These are phyloP conservation scores for Pseudogymnoascus verrucosus DNA, from an alignment of 2,329 filamentous ascomycete genomes.

Conservation along the genomic window DNA sequence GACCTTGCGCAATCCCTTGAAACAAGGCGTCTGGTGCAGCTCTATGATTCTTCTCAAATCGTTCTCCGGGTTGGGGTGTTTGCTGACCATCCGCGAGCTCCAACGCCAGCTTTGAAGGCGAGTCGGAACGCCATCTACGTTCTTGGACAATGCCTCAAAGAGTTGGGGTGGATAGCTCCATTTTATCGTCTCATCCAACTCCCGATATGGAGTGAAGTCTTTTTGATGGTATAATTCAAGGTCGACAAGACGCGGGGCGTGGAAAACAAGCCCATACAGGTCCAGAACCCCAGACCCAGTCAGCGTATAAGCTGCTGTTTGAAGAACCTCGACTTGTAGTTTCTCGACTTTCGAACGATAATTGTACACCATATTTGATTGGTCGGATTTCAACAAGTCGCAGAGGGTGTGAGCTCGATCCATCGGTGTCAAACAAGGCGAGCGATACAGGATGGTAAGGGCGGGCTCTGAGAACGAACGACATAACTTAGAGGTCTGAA, in stretches of 20 bases:
- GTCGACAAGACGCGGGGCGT: conserved; percentile 58
- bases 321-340: conserved; percentile 60
- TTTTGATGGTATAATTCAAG: conserved; percentile 65
- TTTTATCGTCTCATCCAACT: conserved; percentile 46
- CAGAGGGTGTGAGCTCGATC: conserved; percentile 38
- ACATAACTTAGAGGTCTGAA: conserved; percentile 54
- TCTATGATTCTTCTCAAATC: conserved; percentile 29
- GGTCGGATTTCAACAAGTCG: conserved; percentile 8
- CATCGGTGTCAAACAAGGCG: conserved; percentile 53
- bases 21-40: conserved; percentile 49
- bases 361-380: conserved; percentile 35
- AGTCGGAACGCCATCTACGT: conserved; percentile 15
- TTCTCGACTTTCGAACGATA: conserved; percentile 65
- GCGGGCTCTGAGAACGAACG: conserved; percentile 63
- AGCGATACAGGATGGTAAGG: conserved; percentile 62
- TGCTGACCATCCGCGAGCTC: conserved; percentile 46
- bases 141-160: conserved; percentile 52
- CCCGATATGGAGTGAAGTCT: conserved; percentile 60
- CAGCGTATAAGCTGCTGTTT: conserved; percentile 45
- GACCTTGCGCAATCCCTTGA: conserved; percentile 47
- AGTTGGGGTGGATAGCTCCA: conserved; percentile 64
- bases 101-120: conserved; percentile 50
- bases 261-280: conserved; percentile 49
- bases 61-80: conserved; percentile 39
- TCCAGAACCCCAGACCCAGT: conserved; percentile 46